Percentiles rank a stretch among this genome's conserved stretches.
Evolutionary conservation across 2,329 filamentous ascomycete species (phyloP).

Genomic region (Stagonosporopsis chrysanthemi): DNA sequence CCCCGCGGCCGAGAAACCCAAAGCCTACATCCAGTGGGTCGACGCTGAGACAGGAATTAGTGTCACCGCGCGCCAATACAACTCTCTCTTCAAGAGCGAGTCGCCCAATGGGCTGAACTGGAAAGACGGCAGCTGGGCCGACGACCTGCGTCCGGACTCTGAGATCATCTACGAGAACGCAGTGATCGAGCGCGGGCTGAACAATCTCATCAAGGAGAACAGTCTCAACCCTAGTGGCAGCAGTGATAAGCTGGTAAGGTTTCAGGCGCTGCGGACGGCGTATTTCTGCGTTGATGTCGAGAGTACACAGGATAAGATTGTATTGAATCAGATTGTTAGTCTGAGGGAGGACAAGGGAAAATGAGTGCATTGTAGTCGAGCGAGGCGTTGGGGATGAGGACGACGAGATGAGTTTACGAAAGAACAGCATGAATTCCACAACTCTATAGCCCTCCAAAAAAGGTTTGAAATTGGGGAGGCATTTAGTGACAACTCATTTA

Average conservation of each 20-base stretch:
- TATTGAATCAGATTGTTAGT: constrained; percentile 91
- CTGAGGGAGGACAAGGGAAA: constrained; percentile 76
- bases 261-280: constrained; percentile 89
- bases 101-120: constrained; percentile 75
- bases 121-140: constrained; percentile 79
- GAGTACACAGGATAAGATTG: constrained; percentile 72
- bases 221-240: constrained; percentile 41
- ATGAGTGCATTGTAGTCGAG: constrained; percentile 16
- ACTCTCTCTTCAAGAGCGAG: constrained; percentile 84
- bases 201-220: constrained; percentile 74
- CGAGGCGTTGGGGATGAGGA: neutral
- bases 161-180: constrained; percentile 81
- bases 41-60: constrained; percentile 69
- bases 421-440: neutral
- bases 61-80: constrained; percentile 75
- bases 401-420: neutral
- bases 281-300: constrained; percentile 86
- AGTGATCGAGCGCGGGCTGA: constrained; percentile 82
- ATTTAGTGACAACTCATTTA: neutral
- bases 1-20: constrained; percentile 73
- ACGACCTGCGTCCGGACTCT: constrained; percentile 83
- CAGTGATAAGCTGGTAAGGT: constrained; percentile 68
- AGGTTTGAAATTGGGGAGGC: neutral
- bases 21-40: constrained; percentile 84
- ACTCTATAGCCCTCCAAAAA: neutral